Evolutionary conservation across 768 basidiomycete genomes (phyloP), one percentile per base, ranked within the genome.

Genomic region (Termitomyces sp.): DNA sequence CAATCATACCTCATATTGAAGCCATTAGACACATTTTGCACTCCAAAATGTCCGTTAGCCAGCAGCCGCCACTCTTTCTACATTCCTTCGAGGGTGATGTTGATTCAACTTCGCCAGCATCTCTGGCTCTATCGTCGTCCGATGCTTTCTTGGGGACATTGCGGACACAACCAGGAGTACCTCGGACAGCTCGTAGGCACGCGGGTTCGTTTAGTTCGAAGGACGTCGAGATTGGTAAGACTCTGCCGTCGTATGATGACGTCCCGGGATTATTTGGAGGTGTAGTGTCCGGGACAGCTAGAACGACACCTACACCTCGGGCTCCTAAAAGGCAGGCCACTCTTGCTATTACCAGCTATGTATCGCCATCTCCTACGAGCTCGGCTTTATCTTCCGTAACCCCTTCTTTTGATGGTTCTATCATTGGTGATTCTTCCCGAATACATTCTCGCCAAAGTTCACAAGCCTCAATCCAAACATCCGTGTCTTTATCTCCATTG

Each of bases 191-290:
- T 24, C 79, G 94, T 45, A 80, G 94, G 37, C 90, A 96, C 69
- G 94, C 91, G 5, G 94, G 94, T n/a, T 96, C 94, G 4, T 98
- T 96, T 74, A 96, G 94, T 60, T 86, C 81, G 26, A 90, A 92
- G 67, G 94, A 97, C 68, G 89, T 96, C 6, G 88, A 96, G 67
- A 85, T 91, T 51, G 94, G 94, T 41, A 92, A 87, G 71, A 77
- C 82, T 55, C 69, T 91, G 51, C 88, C 90, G 8, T 87, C 86
- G n/a, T 82, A 82, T 61, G 81, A 85, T 46, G 70, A 75, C 15
- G 62, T 77, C 8, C 75, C 78, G 39, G 65, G 64, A 33, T 66
- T 69, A 54, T 64, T 70, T 13, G 70, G 75, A 54, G 75, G 77
- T 24, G 64, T 77, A 42, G 60, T 67, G 33, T 67, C 75, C 20